Conservation (phyloP, 257 asterid genomes). For the Solanum peruvianum region DNA sequence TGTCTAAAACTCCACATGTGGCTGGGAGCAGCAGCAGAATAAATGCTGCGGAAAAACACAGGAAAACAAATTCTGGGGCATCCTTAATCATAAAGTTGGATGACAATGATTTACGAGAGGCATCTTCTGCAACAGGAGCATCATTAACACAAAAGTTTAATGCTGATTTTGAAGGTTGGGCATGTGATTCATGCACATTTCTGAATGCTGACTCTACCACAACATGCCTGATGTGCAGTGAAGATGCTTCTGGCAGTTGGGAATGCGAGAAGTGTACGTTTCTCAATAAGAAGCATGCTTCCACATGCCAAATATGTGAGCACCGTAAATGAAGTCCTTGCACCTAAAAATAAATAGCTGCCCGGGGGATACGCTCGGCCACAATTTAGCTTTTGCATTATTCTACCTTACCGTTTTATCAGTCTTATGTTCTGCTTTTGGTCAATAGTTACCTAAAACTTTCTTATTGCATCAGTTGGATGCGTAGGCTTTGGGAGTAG, state of each 20-base stretch:
- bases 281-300: neutral
- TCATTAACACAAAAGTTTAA: neutral
- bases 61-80: neutral
- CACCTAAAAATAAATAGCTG: neutral
- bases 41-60: neutral
- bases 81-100: neutral
- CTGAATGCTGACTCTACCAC: conserved; percentile 2
- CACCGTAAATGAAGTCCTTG: neutral
- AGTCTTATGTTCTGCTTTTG: neutral
- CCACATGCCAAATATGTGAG: neutral
- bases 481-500: neutral
- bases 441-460: neutral
- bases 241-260: conserved; percentile 2
- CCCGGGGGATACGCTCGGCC: neutral
- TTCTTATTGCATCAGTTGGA: neutral
- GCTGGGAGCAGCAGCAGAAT: conserved; percentile 2
- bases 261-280: conserved; percentile 4
- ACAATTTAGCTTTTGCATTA: neutral
- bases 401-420: neutral
- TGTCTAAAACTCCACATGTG: neutral
- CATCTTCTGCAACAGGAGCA: neutral
- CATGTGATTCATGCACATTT: conserved; percentile 1
- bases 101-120: neutral
- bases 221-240: conserved; percentile 3
- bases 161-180: conserved; percentile 6